A percentile compares a stretch with the other conserved stretches of the same genome.
These are phyloP conservation scores for Aspergillus fischeri DNA, from an alignment of 2,329 filamentous ascomycete species.

Conservation along the genomic window DNA sequence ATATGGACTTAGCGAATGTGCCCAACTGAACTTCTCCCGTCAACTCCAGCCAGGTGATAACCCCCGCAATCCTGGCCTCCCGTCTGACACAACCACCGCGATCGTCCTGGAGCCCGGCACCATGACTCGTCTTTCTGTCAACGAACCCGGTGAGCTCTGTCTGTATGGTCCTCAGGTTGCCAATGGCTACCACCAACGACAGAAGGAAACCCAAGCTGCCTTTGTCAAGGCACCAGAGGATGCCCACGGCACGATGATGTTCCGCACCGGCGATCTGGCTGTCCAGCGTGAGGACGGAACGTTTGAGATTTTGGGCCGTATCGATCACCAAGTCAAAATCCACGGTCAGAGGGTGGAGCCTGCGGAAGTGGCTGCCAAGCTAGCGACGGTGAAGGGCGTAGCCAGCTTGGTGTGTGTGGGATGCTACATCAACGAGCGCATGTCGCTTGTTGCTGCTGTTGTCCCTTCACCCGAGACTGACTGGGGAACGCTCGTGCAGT, in stretches of 20 bases:
- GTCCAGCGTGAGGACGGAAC: background rate
- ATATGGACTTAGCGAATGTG: background rate
- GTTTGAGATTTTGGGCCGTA: background rate
- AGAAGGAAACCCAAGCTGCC: background rate
- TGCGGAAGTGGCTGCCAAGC: background rate
- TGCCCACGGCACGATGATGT: background rate
- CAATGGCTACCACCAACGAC: background rate
- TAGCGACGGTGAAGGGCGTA: background rate
- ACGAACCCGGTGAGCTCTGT: background rate
- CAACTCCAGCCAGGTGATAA: background rate
- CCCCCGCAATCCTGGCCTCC: background rate
- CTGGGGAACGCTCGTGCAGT: background rate
- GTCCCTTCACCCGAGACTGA: background rate
- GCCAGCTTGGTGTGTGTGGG: background rate
- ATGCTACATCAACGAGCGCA: background rate
- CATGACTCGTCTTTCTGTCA: background rate
- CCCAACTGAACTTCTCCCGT: background rate
- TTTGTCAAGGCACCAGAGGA: background rate
- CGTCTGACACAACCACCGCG: background rate
- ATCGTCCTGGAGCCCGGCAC: background rate
- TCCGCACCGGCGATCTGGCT: constrained; percentile 1
- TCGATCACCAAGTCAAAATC: constrained; percentile 1
- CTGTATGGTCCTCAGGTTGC: background rate
- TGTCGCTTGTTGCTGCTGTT: background rate
- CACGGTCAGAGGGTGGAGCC: constrained; percentile 1